Evolutionary conservation across 1,284 basidiomycete genomes (phyloP), one percentile per base, ranked within the genome.

Genomic region (Entoloma clypeatum): DNA sequence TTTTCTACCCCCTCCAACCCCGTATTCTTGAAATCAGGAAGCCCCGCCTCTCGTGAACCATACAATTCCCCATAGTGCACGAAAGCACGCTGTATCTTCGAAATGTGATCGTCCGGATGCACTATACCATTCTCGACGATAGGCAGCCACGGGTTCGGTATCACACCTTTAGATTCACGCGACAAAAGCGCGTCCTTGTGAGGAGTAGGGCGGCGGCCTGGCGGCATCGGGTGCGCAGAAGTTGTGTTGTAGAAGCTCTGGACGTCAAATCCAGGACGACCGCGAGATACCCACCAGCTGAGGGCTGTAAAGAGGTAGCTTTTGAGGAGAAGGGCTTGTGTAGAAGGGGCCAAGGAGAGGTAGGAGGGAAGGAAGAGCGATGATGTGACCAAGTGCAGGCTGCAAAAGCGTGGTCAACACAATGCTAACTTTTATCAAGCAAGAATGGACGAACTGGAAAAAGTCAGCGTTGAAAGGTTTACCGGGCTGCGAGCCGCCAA

Each of bases 71-170:
- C 31, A 32, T 47, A 55, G 31, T 55, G 54, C 4, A 43, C 43
- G 8, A 55, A 22, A 2, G 54, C 64, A 17, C 83, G 70, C 53
- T 79, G 55, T 8, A 72, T 55, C 58, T 84, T 85, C 46, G 72
- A 67, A 2, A 83, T 54, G 53, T 86, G 83, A 45, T 83, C 79
- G 52, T 84, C 77, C 2, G 74, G 73, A 48, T 80, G 78, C n/a
- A 68, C 54, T 36, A 79, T 50, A 27, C 69, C 61, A 25, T 64
- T 62, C 47, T 75, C 69, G 28, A 79, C 47, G 39, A 84, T 59
- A n/a, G 74, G 65, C 14, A 74, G 61, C 80, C 79, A 83, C 3
- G 70, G 57, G 47, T 79, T 74, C 11, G 72, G 71, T 2, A 59
- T 65, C n/a, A 49, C 53, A 0, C 63, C 54, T 22, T 56, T 41